Percentiles rank a stretch among this genome's conserved stretches.
Evolutionary conservation across 306 rosid genomes (phyloP).

Genomic region (Rosa rugosa): DNA sequence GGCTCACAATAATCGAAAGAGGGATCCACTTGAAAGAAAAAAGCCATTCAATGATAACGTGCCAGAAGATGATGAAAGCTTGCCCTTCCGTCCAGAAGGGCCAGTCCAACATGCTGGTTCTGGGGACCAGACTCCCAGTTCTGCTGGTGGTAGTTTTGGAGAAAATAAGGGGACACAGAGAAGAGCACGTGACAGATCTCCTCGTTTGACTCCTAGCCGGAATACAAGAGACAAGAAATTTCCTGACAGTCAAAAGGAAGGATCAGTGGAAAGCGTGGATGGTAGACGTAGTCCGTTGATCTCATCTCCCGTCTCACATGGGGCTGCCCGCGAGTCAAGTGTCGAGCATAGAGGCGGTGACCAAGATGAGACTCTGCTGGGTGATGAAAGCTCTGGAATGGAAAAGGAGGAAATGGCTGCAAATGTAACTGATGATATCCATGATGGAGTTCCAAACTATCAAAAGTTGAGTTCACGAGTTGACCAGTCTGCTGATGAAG

Average conservation of each 20-base stretch:
- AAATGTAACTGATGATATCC: constrained; percentile 32
- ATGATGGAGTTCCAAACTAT: constrained; percentile 47
- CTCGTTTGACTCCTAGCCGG: constrained; percentile 41
- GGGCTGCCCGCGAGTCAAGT: constrained; percentile 56
- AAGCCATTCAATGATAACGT: constrained; percentile 37
- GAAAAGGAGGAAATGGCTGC: constrained; percentile 51
- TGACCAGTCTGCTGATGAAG: constrained; percentile 59
- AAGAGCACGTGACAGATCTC: constrained; percentile 50
- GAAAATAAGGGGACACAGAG: constrained; percentile 48
- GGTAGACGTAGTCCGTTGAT: constrained; percentile 39
- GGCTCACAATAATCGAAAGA: constrained; percentile 44
- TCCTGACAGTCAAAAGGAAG: constrained; percentile 52
- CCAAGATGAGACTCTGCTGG: constrained; percentile 53
- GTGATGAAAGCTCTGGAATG: constrained; percentile 57
- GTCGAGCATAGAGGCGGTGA: constrained; percentile 55
- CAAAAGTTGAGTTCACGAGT: constrained; percentile 47
- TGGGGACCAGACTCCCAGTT: constrained; percentile 43
- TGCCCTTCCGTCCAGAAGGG: constrained; percentile 44
- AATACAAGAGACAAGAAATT: constrained; percentile 35
- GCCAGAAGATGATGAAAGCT: constrained; percentile 45
- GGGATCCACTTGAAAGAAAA: constrained; percentile 58
- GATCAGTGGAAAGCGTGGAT: constrained; percentile 71
- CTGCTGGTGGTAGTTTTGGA: constrained; percentile 36
- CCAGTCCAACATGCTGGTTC: constrained; percentile 42
- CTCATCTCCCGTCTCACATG: constrained; percentile 55